phyloP scores from a whole-genome alignment of 345 rosid genomes.

The Pistacia integerrima region DNA sequence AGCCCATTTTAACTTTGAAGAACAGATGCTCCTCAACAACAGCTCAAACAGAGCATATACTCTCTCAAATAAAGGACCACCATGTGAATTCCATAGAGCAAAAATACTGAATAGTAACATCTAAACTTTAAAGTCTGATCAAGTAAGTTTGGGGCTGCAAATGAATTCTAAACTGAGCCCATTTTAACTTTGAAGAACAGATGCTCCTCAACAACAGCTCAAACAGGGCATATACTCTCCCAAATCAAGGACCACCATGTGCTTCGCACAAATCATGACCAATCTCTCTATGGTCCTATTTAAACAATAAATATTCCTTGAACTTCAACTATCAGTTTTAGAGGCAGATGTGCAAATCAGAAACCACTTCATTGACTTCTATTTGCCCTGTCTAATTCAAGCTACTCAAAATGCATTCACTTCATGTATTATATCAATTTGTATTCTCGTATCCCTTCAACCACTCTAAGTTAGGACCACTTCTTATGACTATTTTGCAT shows the following conservation, averaged over 20 bases:
- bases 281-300: not conserved
- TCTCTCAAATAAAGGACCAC: not conserved
- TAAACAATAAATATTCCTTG: not conserved
- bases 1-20: not conserved
- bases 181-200: not conserved
- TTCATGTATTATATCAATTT: no score
- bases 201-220: not conserved
- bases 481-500: not conserved
- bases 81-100: no score
- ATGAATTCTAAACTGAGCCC: not conserved
- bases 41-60: not conserved
- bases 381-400: not conserved
- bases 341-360: not conserved
- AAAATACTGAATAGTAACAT: not conserved
- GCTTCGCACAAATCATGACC: not conserved
- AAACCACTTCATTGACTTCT: conserved; percentile 10
- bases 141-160: not conserved
- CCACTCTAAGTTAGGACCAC: not conserved
- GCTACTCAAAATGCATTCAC: not conserved
- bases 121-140: not conserved
- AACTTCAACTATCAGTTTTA: not conserved
- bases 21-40: not conserved
- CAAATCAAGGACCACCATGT: not conserved
- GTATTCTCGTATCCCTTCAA: conserved; percentile 8
- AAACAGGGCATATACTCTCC: not conserved